These are phyloP conservation scores for Trichothecium sympodiale DNA, from an alignment of 2,329 filamentous ascomycete species.

Conservation along the genomic window DNA sequence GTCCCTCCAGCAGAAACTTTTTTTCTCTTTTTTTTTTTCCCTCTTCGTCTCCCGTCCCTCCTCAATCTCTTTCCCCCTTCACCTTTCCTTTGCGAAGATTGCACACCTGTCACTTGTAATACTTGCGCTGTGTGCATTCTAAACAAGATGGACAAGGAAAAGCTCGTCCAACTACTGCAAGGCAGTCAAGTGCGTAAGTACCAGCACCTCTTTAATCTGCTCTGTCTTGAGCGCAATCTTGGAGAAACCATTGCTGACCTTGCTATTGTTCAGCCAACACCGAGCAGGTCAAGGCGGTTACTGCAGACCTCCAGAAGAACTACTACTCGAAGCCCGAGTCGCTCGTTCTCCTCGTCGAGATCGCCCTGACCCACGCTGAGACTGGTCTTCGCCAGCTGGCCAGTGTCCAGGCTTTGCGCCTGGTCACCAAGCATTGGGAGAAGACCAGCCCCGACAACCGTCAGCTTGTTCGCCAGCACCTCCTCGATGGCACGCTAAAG, in stretches of 20 bases:
- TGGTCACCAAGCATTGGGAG: slow-evolving; percentile 80
- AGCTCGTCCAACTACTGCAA: slow-evolving; percentile 79
- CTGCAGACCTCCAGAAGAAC: slow-evolving; percentile 80
- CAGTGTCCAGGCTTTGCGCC: slow-evolving; percentile 76
- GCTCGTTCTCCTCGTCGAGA: slow-evolving; percentile 76
- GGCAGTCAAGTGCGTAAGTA: slow-evolving; percentile 76
- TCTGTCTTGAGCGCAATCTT: slow-evolving; percentile 1
- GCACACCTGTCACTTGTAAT: background rate
- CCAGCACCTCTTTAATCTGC: slow-evolving; percentile 4
- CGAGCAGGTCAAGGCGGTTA: slow-evolving; percentile 79
- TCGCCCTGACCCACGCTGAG: slow-evolving; percentile 69
- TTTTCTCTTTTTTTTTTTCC: background rate
- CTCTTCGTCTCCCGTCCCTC: slow-evolving; percentile 4
- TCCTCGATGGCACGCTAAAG: slow-evolving; percentile 73
- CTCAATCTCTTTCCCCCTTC: slow-evolving; percentile 6
- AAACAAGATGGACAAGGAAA: slow-evolving; percentile 41
- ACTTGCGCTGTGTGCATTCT: background rate
- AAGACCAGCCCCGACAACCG: slow-evolving; percentile 66
- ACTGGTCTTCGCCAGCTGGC: slow-evolving; percentile 75
- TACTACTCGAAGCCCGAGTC: slow-evolving; percentile 83
- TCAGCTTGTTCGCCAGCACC: slow-evolving; percentile 64
- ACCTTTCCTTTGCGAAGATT: slow-evolving; percentile 1
- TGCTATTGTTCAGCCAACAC: slow-evolving; percentile 59
- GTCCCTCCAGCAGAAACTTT: background rate
- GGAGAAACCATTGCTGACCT: slow-evolving; percentile 19